Evolutionary conservation across 2,329 filamentous ascomycete genomes (phyloP), one percentile per base, ranked within the genome.

Genomic region (Chaetomium sp.): DNA sequence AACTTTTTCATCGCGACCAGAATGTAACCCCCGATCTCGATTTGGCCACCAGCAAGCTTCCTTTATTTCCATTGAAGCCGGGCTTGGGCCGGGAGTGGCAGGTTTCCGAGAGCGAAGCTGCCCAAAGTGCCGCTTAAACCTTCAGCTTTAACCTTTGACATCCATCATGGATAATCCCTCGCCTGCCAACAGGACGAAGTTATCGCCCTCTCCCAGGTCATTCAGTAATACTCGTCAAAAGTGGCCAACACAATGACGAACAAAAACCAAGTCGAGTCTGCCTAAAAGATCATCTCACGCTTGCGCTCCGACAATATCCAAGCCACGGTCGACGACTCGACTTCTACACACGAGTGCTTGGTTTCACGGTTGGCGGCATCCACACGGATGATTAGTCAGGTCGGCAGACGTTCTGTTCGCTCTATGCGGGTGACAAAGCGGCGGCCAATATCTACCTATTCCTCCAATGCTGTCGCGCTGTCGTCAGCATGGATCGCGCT

Each of bases 331-430:
- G n/a, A n/a, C n/a, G n/a, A n/a, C n/a, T n/a, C n/a, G 35, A 57
- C 55, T 57, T 45, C 55, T 55, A 55, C 53, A 33, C 53, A 19
- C 29, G n/a, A 27, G 27, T 55, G 19, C 53, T 55, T 4, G 53
- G 53, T 29, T 55, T 55, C 29, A 55, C 27, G 12, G 21, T 55
- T 9, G 53, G 53, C 53, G 51, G 51, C 27, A 33, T 54, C 51
- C 51, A 54, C 25, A 54, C 27, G 13, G 51, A 54, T 27, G 19
- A n/a, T 8, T 13, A 54, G 51, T 54, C 51, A 4, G 51, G 51
- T 2, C 27, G 19, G 21, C 21, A 23, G 27, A 54, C 51, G 12
- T 54, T 54, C 51, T 54, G 51, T 23, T 54, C 51, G 27, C 27
- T 54, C 25, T 31, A 9, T 23, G 51, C 51, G 51, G 51, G 51